Evolutionary conservation across 164 flowering plant species (phyloP), one percentile per base, ranked within the genome.

Genomic region (Aristolochia californica): DNA sequence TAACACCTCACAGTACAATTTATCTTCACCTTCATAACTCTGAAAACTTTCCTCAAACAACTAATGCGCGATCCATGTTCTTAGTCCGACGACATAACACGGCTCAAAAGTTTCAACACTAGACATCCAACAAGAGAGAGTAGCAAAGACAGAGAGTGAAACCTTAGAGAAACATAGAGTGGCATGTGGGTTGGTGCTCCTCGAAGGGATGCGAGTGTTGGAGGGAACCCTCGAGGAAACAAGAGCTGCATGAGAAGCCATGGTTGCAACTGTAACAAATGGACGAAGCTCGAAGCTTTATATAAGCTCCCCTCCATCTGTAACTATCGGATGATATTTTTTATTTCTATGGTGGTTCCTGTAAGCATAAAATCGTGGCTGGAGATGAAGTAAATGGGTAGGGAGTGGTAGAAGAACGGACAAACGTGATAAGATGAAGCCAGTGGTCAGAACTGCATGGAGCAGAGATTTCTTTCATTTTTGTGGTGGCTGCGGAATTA

Each of bases 221-320:
- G 85, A 60, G 26, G 91, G 87, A 65, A 93, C 75, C 67, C 95
- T 81, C 58, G 98, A 82, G 66, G 89, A 77, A 67, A 85, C 93
- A 48, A 91, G 83, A 77, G 96, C 94, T 73, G 97, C 87, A 64
- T 85, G 85, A 48, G 85, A 69, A 45, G 97, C 96, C 98, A 93
- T 93, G 75, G 78, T 81, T 82, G 83, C 81, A 79, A 68, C 77
- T 69, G 52, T 48, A 62, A 66, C 69, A 22, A 58, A 47, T 20
- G 45, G 49, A 17, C 11, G 57, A 55, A 27, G 49, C 17, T 21
- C 24, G 5, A 18, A 21, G 12, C 15, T 18, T 21, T 49, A 38
- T 40, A 22, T 50, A 25, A n/a, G n/a, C n/a, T n/a, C n/a, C n/a
- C n/a, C n/a, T n/a, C n/a, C n/a, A n/a, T n/a, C n/a, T n/a, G n/a